Percentiles rank a stretch among this genome's conserved stretches.
These are phyloP conservation scores for Trypanosoma avium DNA, from an alignment of 208 protist species.

Conservation along the genomic window DNA sequence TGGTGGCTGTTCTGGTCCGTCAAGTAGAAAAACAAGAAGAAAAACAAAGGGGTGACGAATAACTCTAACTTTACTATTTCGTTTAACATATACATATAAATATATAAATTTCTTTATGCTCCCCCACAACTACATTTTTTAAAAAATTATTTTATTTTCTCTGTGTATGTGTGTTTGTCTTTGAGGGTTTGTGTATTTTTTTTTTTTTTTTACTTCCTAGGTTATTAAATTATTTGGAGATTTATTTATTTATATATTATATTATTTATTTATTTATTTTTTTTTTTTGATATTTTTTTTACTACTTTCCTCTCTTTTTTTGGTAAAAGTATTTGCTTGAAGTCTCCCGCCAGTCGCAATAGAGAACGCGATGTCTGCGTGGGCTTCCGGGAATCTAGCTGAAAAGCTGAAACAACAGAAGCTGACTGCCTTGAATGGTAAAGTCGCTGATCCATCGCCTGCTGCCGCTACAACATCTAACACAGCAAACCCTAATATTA, in stretches of 20 bases:
- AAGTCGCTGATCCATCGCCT: constrained; percentile 4
- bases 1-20: constrained; percentile 89
- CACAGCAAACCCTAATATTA: constrained; percentile 3
- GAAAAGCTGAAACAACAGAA: constrained; percentile 66
- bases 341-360: constrained; percentile 2
- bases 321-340: background rate
- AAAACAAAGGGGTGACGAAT: background rate
- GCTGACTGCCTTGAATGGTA: constrained; percentile 12
- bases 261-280: constrained; percentile 9
- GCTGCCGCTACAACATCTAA: constrained; percentile 8
- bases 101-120: background rate
- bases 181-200: background rate
- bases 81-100: background rate
- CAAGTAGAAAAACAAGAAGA: constrained; percentile 10
- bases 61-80: background rate
- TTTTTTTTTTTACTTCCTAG: constrained; percentile 9
- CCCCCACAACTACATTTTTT: background rate
- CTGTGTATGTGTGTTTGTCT: background rate
- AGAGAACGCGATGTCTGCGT: constrained; percentile 55
- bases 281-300: background rate
- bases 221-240: background rate
- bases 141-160: background rate
- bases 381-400: constrained; percentile 49
- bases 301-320: constrained; percentile 3
- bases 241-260: constrained; percentile 1